Base-by-base conservation (phyloP, 495 filamentous ascomycete genomes). In the Penicillium soppii region DNA sequence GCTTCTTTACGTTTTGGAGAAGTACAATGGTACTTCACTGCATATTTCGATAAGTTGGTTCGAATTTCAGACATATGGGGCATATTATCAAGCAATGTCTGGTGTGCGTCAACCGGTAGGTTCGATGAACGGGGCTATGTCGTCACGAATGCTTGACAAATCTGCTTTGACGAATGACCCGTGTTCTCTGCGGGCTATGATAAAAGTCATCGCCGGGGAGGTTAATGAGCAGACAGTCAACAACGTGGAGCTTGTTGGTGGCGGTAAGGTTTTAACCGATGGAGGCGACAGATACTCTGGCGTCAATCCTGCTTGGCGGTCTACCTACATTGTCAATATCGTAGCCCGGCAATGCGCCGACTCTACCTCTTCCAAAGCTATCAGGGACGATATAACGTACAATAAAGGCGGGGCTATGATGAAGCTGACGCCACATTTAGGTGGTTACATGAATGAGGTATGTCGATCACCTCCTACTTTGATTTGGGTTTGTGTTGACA, bases 381-480 rank as follows among this genome's bases (percentile, higher is more conserved):
- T 71, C 46, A 72, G 70, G 50, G 50, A 69, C 20, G 74, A 74
- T 47, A 66, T 83, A 22, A 82, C 79, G 3, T 68, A 75, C 37
- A 73, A 73, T 29, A 81, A 81, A 63, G 73, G 77, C 26, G 27
- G 57, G 43, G 67, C 68, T 2, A 68, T 77, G 73, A 58, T 61
- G 17, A 29, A 41, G 1, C 21, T 72, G 16, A 67, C 70, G 4
- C 71, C 70, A 1, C 21, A 48, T 10, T 62, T 62, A 7, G 71
- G 71, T 0, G 74, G 59, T 15, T 74, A 76, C 47, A 55, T 72
- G 50, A 76, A 71, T 27, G 72, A 75, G 53, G 69, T 59, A 47
- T 50, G 51, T 47, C n/a, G n/a, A n/a, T n/a, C n/a, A n/a, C n/a
- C n/a, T n/a, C n/a, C n/a, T n/a, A n/a, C n/a, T n/a, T n/a, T n/a